These are phyloP conservation scores for Cornus kousa DNA, from an alignment of 148 eudicot genomes.

Conservation along the genomic window DNA sequence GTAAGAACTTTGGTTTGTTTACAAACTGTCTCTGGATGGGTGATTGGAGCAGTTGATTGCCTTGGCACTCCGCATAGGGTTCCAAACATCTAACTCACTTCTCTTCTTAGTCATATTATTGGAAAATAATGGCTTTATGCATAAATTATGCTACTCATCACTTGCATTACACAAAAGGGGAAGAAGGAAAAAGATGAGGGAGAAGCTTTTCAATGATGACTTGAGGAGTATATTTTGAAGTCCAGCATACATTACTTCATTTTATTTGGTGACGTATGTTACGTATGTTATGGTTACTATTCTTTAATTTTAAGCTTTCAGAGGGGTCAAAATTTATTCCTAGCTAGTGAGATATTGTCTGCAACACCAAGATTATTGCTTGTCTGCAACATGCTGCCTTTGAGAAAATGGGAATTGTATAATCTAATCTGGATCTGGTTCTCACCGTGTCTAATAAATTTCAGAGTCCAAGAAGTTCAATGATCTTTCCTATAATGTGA, in stretches of 20 bases:
- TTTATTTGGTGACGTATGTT: no score
- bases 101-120: not conserved
- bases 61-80: not conserved
- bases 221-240: not conserved
- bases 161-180: not conserved
- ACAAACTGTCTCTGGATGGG: no score
- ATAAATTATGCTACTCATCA: not conserved
- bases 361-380: not conserved
- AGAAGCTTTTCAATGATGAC: not conserved
- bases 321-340: not conserved
- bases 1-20: no score
- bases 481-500: not conserved
- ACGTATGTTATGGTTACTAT: not conserved
- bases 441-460: not conserved
- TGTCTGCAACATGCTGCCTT: not conserved
- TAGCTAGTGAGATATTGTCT: not conserved
- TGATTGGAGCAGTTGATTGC: no score
- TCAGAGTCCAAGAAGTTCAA: conserved; percentile 1
- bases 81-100: not conserved
- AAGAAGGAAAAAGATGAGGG: no score
- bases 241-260: not conserved
- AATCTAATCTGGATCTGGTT: not conserved
- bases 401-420: conserved; percentile 6
- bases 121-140: not conserved
- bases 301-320: not conserved